Conservation (phyloP, 106 monocot species). For the Iris macrosiphon region DNA sequence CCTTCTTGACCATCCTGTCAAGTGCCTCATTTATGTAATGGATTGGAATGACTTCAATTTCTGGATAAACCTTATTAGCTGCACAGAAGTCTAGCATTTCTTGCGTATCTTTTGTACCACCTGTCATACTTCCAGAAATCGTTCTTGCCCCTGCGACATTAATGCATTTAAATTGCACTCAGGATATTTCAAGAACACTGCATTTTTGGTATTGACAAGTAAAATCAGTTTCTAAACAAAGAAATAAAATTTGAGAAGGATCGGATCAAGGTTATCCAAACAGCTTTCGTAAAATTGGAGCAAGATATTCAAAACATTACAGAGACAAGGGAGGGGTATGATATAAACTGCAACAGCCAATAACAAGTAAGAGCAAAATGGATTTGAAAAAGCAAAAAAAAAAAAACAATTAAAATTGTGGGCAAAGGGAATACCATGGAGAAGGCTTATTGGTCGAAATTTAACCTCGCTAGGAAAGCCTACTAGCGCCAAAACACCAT, state of each 20-base stretch:
- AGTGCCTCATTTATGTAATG: constrained; percentile 72
- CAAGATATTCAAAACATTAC: too few species aligned
- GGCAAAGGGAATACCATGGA: constrained; percentile 28
- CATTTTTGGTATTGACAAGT: neutral
- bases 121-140: constrained; percentile 48
- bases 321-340: too few species aligned
- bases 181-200: neutral
- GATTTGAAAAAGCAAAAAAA: neutral
- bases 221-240: neutral
- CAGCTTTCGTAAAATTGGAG: too few species aligned
- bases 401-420: neutral
- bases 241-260: neutral
- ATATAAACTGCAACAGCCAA: too few species aligned
- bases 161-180: neutral
- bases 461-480: constrained; percentile 70
- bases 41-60: constrained; percentile 71
- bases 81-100: constrained; percentile 88
- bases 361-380: neutral
- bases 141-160: constrained; percentile 52
- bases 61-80: constrained; percentile 68
- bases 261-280: too few species aligned
- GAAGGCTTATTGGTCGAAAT: constrained; percentile 39
- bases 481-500: constrained; percentile 54
- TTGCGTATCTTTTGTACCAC: constrained; percentile 61
- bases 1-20: constrained; percentile 57